These are phyloP conservation scores for Scutellaria minor DNA, from an alignment of 257 asterid genomes.

Conservation along the genomic window DNA sequence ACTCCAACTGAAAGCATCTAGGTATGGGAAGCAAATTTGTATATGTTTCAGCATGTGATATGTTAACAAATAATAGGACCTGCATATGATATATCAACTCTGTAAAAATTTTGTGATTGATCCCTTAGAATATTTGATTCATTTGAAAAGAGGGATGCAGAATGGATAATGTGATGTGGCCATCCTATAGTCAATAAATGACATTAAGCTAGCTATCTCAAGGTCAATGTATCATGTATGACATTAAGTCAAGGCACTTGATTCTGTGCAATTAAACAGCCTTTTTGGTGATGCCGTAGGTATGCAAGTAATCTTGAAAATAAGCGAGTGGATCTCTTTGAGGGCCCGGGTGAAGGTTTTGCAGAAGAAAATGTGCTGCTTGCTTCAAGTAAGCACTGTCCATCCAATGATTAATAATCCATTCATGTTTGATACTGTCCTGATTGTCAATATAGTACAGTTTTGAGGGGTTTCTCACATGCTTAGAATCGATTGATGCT, in stretches of 20 bases:
- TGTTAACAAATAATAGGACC: conserved; percentile 10
- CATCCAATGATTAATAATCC: conserved; percentile 12
- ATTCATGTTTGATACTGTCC: background rate
- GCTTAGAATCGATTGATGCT: background rate
- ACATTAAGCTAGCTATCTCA: conserved; percentile 11
- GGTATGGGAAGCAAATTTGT: background rate
- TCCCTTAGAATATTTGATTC: conserved; percentile 14
- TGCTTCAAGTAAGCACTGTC: conserved; percentile 77
- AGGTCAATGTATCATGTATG: conserved; percentile 5
- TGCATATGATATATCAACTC: conserved; percentile 8
- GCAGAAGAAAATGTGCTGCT: conserved; percentile 89
- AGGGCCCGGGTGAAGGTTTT: conserved; percentile 92
- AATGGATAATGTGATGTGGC: conserved; percentile 9
- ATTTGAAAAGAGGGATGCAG: background rate
- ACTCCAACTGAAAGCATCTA: background rate
- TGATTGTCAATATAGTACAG: background rate
- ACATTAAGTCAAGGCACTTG: conserved; percentile 11
- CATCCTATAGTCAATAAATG: background rate
- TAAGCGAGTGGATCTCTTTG: conserved; percentile 94
- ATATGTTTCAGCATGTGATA: background rate
- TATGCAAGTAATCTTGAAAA: conserved; percentile 84
- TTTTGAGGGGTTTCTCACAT: background rate
- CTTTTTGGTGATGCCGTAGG: conserved; percentile 52
- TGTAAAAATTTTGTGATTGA: conserved; percentile 18
- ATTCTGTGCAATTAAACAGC: conserved; percentile 12